Percentiles rank a stretch among this genome's conserved stretches.
phyloP scores from a whole-genome alignment of 129 eudicot genomes.

The Tagetes patula region DNA sequence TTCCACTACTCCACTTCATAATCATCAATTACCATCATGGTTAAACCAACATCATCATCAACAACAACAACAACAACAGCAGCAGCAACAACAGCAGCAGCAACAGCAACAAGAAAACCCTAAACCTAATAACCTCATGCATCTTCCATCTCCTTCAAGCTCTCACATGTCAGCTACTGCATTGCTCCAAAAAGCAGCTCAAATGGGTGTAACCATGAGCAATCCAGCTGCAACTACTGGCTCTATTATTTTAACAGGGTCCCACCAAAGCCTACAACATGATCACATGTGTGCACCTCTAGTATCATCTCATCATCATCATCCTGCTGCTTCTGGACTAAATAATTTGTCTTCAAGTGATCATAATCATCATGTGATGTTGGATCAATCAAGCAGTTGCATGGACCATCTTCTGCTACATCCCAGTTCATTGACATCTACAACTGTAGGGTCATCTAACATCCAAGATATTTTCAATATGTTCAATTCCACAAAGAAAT shows the following conservation, averaged over 20 bases:
- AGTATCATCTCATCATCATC: constrained; percentile 41
- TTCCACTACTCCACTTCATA: constrained; percentile 27
- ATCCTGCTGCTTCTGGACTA: constrained; percentile 40
- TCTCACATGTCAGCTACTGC: constrained; percentile 76
- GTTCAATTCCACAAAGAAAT: constrained; percentile 30
- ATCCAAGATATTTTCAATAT: constrained; percentile 45
- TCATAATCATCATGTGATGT: constrained; percentile 43
- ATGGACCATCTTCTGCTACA: constrained; percentile 45
- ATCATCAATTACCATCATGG: constrained; percentile 39
- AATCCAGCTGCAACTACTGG: constrained; percentile 20
- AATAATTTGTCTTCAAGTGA: constrained; percentile 48
- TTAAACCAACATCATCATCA: constrained; percentile 21
- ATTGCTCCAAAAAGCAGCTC: constrained; percentile 70
- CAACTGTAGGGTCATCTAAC: constrained; percentile 38
- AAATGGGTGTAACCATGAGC: constrained; percentile 73
- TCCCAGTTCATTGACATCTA: constrained; percentile 32
- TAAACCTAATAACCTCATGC: constrained; percentile 17
- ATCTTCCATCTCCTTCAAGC: constrained; percentile 30
- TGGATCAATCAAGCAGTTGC: constrained; percentile 38
- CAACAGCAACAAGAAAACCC: constrained; percentile 33
- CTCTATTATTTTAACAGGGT: constrained; percentile 28
- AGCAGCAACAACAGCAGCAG: constrained; percentile 17
- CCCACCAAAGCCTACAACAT: constrained; percentile 40
- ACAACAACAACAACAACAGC: constrained; percentile 20
- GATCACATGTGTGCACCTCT: constrained; percentile 60